Evolutionary conservation across 176 grass and related monocot genomes (phyloP).

Genomic region (Avena eriantha): DNA sequence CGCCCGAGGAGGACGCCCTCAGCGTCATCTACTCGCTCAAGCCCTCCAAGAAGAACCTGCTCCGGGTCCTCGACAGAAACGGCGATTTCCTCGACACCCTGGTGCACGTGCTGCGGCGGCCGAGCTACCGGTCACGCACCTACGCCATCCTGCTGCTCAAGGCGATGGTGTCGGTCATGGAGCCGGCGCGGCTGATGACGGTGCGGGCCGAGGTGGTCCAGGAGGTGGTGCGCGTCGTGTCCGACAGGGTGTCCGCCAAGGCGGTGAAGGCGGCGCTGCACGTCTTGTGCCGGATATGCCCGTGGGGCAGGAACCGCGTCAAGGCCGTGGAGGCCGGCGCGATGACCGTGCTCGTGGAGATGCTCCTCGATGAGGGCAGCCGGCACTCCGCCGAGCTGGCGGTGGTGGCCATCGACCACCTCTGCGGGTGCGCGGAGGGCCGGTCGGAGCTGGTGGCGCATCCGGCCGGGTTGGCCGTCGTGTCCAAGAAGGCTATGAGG

Average conservation of each 20-base stretch:
- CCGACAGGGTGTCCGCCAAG: constrained; percentile 58
- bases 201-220: constrained; percentile 43
- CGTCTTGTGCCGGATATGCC: constrained; percentile 52
- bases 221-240: constrained; percentile 55
- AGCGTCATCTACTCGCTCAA: constrained; percentile 60
- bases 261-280: constrained; percentile 67
- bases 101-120: constrained; percentile 42
- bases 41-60: constrained; percentile 45
- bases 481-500: constrained; percentile 73
- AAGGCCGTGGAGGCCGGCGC: constrained; percentile 71
- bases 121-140: constrained; percentile 63
- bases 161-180: constrained; percentile 35
- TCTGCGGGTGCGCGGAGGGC: constrained; percentile 81
- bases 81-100: constrained; percentile 45
- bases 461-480: constrained; percentile 69
- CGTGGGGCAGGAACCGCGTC: constrained; percentile 61
- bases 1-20: constrained; percentile 60
- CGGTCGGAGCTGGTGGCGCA: constrained; percentile 65
- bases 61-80: constrained; percentile 36
- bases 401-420: constrained; percentile 64
- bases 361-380: constrained; percentile 56
- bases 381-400: constrained; percentile 53
- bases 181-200: constrained; percentile 32
- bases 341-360: constrained; percentile 56
- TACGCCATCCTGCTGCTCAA: constrained; percentile 59